Evolutionary conservation across 2,329 filamentous ascomycete species (phyloP).

Genomic region (Aspergillus calidoustus): DNA sequence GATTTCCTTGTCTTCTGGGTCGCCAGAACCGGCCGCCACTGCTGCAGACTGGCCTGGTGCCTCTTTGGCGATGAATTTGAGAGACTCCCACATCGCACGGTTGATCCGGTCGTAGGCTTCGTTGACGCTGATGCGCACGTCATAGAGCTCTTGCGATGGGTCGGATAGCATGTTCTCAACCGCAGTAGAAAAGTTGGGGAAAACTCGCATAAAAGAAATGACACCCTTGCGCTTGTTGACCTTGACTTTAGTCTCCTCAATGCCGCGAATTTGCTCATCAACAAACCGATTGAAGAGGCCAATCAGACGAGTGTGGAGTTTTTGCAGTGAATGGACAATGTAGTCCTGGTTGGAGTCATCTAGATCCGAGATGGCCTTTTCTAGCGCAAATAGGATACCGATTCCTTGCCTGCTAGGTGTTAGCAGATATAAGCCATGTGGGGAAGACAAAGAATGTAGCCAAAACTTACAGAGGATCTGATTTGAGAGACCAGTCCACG

Average conservation of each 20-base stretch:
- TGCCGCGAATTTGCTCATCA: constrained; percentile 91
- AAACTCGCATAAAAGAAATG: constrained; percentile 91
- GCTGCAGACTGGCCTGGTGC: constrained; percentile 62
- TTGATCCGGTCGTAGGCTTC: constrained; percentile 87
- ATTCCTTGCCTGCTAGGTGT: constrained; percentile 72
- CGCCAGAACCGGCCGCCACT: constrained; percentile 56
- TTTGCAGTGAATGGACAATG: constrained; percentile 77
- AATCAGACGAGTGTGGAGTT: constrained; percentile 74
- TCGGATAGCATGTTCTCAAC: constrained; percentile 81
- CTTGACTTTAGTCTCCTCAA: constrained; percentile 98
- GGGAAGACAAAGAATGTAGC: constrained; percentile 22
- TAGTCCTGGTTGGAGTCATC: constrained; percentile 94
- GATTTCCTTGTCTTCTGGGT: constrained; percentile 90
- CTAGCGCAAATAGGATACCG: constrained; percentile 79
- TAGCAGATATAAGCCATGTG: constrained; percentile 18
- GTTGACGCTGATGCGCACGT: constrained; percentile 78
- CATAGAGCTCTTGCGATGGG: constrained; percentile 59
- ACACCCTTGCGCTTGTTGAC: constrained; percentile 98
- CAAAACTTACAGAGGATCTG: constrained; percentile 76
- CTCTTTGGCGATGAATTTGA: constrained; percentile 89
- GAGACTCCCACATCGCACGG: constrained; percentile 94
- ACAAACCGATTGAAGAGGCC: constrained; percentile 84
- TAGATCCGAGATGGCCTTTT: constrained; percentile 77
- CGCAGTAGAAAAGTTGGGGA: constrained; percentile 81
- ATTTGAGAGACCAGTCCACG: constrained; percentile 79